phyloP scores from a whole-genome alignment of 306 rosid genomes.

The Trifolium fragiferum region DNA sequence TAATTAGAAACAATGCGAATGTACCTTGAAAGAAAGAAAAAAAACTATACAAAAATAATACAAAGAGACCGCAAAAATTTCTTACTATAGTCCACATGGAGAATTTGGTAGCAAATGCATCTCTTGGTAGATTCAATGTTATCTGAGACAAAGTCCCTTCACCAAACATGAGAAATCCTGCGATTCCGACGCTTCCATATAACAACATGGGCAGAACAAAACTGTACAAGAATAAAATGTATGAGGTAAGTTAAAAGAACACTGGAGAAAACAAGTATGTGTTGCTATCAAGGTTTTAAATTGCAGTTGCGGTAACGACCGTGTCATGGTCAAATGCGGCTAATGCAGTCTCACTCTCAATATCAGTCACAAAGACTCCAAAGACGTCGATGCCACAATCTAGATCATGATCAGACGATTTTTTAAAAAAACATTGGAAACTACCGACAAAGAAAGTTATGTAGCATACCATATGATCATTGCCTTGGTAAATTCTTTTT shows the following conservation, averaged over 20 bases:
- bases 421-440: not conserved
- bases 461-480: constrained; percentile 57
- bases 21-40: not conserved
- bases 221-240: constrained; percentile 49
- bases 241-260: constrained; percentile 12
- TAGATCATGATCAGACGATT: not conserved
- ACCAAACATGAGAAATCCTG: constrained; percentile 84
- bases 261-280: not conserved
- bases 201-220: constrained; percentile 61
- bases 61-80: constrained; percentile 17
- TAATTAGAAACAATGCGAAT: constrained; percentile 38
- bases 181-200: constrained; percentile 65
- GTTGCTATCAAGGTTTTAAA: constrained; percentile 4
- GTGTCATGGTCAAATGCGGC: not conserved
- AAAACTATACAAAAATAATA: not conserved
- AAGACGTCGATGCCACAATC: not conserved
- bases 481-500: constrained; percentile 62
- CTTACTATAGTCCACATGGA: constrained; percentile 82
- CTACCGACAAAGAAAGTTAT: not conserved
- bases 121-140: constrained; percentile 70
- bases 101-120: constrained; percentile 60
- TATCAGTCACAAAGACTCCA: not conserved
- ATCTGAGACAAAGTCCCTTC: constrained; percentile 68
- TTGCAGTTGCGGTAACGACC: not conserved
- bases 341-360: not conserved